Evolutionary conservation across 2,329 filamentous ascomycete species (phyloP), one percentile per base, ranked within the genome.

Genomic region (Beauveria bassiana): DNA sequence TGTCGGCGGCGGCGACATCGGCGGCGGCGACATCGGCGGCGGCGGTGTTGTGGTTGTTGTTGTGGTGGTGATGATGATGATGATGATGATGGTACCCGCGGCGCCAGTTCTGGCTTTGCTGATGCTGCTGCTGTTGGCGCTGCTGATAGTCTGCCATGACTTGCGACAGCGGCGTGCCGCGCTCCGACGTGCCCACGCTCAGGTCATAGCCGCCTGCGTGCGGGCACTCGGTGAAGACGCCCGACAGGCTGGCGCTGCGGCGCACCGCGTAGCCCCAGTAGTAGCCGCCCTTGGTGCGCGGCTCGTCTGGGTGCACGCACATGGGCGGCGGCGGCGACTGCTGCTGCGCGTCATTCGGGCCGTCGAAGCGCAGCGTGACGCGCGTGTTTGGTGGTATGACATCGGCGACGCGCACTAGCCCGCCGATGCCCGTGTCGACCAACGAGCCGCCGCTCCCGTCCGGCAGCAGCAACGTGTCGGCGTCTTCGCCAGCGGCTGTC

Each of bases 181-280:
- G 85, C 75, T 96, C 91, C 3, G 90, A 93, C 0, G 91, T 96
- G 18, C 91, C 91, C 66, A 96, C 86, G 67, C 86, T 90, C 61
- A 93, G 67, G 73, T 96, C 90, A 73, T 96, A 96, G 14, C 91
- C 91, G 51, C 84, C 85, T 61, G 89, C 85, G 70, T 84, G 91
- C 0, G 85, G 81, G 66, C 85, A 87, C 71, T 93, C 90, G 4
- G 90, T 92, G 69, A 93, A 92, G 8, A 96, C 85, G 5, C 81
- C 77, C 5, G 89, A 89, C 5, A 96, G 80, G 3, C 84, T 87
- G 5, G 74, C 69, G 42, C 86, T 86, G 64, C 81, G 84, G 28
- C 91, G 84, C 3, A 92, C 85, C 9, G 78, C 81, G 72, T 89
- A 96, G 51, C 91, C 91, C 91, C 91, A 96, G 75, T 93, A 96